Evolutionary conservation across 345 rosid species (phyloP).

Genomic region (Eucalyptus camaldulensis): DNA sequence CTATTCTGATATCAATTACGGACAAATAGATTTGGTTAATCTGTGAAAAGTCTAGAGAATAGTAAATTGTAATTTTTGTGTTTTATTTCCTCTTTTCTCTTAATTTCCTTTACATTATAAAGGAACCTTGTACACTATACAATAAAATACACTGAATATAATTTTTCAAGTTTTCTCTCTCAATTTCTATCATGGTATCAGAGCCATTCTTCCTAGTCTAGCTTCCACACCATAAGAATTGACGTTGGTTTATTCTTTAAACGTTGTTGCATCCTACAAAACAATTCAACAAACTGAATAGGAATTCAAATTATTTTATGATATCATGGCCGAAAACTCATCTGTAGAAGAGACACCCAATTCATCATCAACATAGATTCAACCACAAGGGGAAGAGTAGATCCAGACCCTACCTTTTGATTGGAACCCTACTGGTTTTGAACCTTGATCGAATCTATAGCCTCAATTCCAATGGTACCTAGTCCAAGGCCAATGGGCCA

Average conservation of each 20-base stretch:
- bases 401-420: neutral
- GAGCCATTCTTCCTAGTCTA: neutral
- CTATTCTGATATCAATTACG: no score
- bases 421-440: accelerated
- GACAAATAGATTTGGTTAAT: no score
- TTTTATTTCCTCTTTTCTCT: no score
- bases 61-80: no score
- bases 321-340: neutral
- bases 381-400: neutral
- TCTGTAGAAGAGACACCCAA: neutral
- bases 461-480: neutral
- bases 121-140: no score
- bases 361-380: neutral
- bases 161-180: no score
- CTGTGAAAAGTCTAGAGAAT: no score
- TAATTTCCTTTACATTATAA: no score
- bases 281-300: neutral
- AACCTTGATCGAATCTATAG: neutral
- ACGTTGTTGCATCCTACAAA: neutral
- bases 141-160: no score
- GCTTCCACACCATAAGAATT: neutral
- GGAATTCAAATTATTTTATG: neutral
- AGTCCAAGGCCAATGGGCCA: neutral
- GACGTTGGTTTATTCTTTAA: neutral
- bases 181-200: no score